These are phyloP conservation scores for Sextonia rubra DNA, from an alignment of 164 flowering plant genomes.

Conservation along the genomic window DNA sequence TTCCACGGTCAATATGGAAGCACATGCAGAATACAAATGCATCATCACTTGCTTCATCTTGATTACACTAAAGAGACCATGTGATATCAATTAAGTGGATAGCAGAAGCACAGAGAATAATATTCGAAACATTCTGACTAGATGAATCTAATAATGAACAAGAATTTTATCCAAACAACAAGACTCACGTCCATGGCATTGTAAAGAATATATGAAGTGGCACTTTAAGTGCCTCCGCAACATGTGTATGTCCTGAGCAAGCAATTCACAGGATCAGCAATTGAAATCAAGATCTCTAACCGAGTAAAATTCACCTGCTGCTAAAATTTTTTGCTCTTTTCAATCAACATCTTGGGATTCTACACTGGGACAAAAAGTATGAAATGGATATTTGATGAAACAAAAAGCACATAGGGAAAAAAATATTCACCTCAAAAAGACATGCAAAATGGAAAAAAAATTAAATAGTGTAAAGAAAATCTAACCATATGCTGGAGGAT, in stretches of 20 bases:
- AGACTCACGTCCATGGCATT: conserved; percentile 99
- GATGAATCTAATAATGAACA: background rate
- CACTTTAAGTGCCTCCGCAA: conserved; percentile 94
- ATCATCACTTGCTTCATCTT: too few species aligned
- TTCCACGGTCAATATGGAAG: background rate
- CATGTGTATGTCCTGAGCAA: conserved; percentile 85
- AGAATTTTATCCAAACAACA: conserved; percentile 2
- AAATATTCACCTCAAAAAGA: too few species aligned
- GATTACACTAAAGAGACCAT: too few species aligned
- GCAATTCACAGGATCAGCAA: conserved; percentile 13
- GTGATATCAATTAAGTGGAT: too few species aligned
- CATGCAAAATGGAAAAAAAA: too few species aligned
- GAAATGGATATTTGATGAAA: too few species aligned
- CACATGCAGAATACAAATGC: background rate
- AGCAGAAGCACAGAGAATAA: too few species aligned
- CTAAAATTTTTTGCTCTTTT: too few species aligned
- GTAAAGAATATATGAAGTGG: conserved; percentile 97
- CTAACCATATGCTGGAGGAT: conserved; percentile 98
- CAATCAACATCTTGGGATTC: too few species aligned
- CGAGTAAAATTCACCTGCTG: background rate
- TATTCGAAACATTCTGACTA: background rate
- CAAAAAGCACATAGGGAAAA: too few species aligned
- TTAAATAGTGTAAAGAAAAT: background rate
- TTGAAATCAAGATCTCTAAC: conserved; percentile 11
- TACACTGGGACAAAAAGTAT: too few species aligned